phyloP scores from a whole-genome alignment of 2,329 filamentous ascomycete genomes.

The Ampelomyces quisqualis region DNA sequence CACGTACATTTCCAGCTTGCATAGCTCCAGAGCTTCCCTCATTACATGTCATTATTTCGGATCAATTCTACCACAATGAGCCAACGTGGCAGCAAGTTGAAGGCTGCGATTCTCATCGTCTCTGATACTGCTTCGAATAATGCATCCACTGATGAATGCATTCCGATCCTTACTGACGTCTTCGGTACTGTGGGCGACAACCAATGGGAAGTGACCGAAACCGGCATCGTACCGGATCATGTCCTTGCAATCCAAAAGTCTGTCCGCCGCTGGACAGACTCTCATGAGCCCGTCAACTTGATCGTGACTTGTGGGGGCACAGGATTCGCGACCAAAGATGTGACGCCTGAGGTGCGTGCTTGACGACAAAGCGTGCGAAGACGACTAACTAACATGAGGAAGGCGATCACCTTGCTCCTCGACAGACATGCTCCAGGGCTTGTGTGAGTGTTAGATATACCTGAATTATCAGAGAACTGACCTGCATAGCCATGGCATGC shows the following conservation, averaged over 20 bases:
- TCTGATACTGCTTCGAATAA: constrained; percentile 87
- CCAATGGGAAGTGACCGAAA: constrained; percentile 69
- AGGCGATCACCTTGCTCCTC: constrained; percentile 78
- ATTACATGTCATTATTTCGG: constrained; percentile 12
- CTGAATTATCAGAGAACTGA: constrained; percentile 16
- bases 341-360: constrained; percentile 76
- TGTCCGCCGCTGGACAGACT: constrained; percentile 72
- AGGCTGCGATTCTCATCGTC: constrained; percentile 77
- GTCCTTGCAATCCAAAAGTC: constrained; percentile 71
- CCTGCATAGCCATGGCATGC: constrained; percentile 74
- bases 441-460: constrained; percentile 55
- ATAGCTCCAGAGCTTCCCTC: constrained; percentile 19
- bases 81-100: constrained; percentile 53
- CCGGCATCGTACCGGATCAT: constrained; percentile 78
- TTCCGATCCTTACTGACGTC: constrained; percentile 65
- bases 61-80: constrained; percentile 27
- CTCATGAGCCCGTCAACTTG: constrained; percentile 63
- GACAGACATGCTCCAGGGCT: constrained; percentile 85
- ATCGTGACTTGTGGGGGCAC: constrained; percentile 90
- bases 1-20: constrained; percentile 3
- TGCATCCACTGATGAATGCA: constrained; percentile 74
- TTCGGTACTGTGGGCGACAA: constrained; percentile 66
- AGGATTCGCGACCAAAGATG: constrained; percentile 81
- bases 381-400: constrained; percentile 9
- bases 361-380: not conserved